Percentiles rank a stretch among this genome's conserved stretches.
Evolutionary conservation across 139 green algal genomes (phyloP).

Genomic region (Zygnema cylindricum): DNA sequence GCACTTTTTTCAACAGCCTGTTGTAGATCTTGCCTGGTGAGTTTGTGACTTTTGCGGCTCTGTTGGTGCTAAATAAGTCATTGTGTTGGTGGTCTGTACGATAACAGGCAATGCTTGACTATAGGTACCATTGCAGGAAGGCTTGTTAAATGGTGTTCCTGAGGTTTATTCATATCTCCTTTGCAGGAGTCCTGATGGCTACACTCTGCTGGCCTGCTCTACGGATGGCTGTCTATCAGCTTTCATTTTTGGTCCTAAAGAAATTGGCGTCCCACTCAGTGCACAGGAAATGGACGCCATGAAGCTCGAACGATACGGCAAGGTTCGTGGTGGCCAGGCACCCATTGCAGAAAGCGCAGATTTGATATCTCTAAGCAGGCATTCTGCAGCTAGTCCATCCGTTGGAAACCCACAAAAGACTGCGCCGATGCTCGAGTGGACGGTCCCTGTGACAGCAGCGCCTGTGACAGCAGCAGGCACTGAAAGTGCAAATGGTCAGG

Average conservation of each 20-base stretch:
- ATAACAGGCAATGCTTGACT: no score
- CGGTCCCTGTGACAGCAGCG: background rate
- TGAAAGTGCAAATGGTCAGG: background rate
- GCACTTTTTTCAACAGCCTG: conserved; percentile 60
- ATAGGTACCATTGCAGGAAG: no score
- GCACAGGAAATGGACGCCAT: conserved; percentile 67
- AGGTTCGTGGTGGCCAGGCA: conserved; percentile 15
- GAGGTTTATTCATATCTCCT: no score
- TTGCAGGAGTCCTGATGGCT: conserved; percentile 71
- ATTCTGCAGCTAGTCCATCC: background rate
- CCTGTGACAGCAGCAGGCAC: background rate
- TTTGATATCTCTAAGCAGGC: conserved; percentile 61
- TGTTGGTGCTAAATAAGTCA: no score
- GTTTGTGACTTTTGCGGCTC: no score
- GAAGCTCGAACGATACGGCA: conserved; percentile 72
- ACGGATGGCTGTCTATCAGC: conserved; percentile 76
- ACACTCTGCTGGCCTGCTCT: conserved; percentile 75
- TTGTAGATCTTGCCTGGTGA: conserved; percentile 84
- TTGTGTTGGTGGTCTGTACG: no score
- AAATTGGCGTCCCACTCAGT: conserved; percentile 69
- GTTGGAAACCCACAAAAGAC: background rate
- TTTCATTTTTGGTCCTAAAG: conserved; percentile 68
- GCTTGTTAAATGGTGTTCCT: no score
- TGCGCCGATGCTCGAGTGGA: background rate
- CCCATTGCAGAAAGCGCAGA: conserved; percentile 58